Evolutionary conservation across 176 grass and related monocot genomes (phyloP).

Genomic region (Rhynchospora breviuscula): DNA sequence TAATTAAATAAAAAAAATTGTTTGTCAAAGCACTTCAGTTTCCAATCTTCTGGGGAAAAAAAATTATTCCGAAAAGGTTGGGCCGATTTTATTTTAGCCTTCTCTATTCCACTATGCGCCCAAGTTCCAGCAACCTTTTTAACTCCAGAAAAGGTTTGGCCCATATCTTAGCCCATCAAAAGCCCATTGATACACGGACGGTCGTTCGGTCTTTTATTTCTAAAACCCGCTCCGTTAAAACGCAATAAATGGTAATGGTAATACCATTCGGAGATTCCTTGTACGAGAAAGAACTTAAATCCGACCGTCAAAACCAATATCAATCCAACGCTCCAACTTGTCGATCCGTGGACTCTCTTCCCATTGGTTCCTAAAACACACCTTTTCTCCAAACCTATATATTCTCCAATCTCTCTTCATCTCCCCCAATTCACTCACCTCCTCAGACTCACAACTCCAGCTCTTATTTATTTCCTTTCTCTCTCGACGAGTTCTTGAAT

Average conservation of each 20-base stretch:
- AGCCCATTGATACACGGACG: neutral
- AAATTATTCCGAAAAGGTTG: too few relatives aligned
- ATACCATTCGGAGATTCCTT: neutral
- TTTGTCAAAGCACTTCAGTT: neutral
- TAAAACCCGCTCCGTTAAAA: neutral
- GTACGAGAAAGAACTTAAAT: neutral
- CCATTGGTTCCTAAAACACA: neutral
- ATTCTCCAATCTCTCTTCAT: neutral
- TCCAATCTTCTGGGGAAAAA: too few relatives aligned
- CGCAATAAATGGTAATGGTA: neutral
- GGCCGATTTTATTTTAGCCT: too few relatives aligned
- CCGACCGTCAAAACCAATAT: neutral
- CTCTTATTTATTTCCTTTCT: neutral
- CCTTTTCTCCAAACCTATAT: slow-evolving; percentile 3
- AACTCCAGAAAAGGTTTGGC: neutral
- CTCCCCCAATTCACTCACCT: neutral
- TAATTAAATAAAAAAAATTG: neutral
- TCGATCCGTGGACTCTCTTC: slow-evolving; percentile 14
- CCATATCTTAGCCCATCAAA: neutral
- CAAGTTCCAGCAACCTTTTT: neutral
- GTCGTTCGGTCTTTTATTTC: neutral
- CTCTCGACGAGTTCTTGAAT: neutral
- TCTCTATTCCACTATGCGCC: too few relatives aligned
- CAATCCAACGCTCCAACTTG: neutral
- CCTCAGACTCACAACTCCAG: neutral